Evolutionary conservation across 169 alveolate genomes (phyloP).

Genomic region (Plasmodium ovale): DNA sequence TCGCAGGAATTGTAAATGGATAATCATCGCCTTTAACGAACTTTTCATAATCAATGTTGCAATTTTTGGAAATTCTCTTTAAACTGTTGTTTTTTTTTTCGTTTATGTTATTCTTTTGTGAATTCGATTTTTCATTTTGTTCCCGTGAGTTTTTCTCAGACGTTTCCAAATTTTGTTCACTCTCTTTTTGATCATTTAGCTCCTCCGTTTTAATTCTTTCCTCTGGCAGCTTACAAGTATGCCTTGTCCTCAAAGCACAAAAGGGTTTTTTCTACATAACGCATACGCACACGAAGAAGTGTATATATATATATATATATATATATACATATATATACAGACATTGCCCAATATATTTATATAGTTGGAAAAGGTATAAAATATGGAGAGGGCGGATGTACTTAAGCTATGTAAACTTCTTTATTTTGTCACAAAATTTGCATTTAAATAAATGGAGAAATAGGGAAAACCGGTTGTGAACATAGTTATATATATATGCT

Average conservation of each 20-base stretch:
- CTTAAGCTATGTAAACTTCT: too few species aligned
- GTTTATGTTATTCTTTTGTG: neutral
- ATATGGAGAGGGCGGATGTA: too few species aligned
- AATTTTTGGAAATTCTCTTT: neutral
- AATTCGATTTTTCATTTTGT: neutral
- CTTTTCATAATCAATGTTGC: too few species aligned
- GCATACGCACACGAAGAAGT: neutral
- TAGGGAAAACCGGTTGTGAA: neutral
- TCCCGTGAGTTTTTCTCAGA: neutral
- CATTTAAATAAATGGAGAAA: neutral
- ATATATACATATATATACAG: too few species aligned
- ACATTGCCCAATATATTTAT: too few species aligned
- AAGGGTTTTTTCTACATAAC: neutral
- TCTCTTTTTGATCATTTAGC: neutral
- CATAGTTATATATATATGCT: too few species aligned
- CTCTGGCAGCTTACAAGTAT: neutral
- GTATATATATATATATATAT: too few species aligned
- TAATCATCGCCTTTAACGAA: neutral
- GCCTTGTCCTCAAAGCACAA: neutral
- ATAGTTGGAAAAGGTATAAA: too few species aligned
- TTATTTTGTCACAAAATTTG: neutral
- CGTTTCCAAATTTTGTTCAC: neutral
- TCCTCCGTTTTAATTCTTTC: neutral
- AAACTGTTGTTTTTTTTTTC: neutral
- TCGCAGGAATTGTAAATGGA: slow-evolving; percentile 3